A percentile compares a stretch with the other conserved stretches of the same genome.
Conservation (phyloP, 805 yeast species). For the Nakazawaea ernobii region DNA sequence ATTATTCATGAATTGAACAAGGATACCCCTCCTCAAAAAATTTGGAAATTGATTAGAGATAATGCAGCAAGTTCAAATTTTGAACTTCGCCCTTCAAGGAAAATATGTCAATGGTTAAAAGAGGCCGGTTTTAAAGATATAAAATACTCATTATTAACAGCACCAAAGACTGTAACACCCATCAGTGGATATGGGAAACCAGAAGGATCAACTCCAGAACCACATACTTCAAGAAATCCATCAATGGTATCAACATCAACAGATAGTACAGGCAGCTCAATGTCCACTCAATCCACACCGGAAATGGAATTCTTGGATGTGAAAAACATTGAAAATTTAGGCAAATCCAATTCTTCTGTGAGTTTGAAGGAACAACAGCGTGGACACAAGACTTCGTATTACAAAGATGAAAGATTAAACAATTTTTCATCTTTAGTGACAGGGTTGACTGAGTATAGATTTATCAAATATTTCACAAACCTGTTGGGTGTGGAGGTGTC, state of each 20-base stretch:
- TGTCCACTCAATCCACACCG: neutral
- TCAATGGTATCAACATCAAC: neutral
- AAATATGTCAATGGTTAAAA: neutral
- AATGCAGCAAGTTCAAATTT: neutral
- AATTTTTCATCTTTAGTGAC: conserved; percentile 6
- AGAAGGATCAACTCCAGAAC: neutral
- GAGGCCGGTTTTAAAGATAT: conserved; percentile 7
- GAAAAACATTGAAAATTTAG: neutral
- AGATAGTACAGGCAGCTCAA: neutral
- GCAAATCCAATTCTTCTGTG: neutral
- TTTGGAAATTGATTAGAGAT: neutral
- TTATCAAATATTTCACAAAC: conserved; percentile 2
- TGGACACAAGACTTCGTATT: neutral
- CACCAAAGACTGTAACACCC: conserved; percentile 8
- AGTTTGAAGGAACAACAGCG: neutral
- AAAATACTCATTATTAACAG: conserved; percentile 7
- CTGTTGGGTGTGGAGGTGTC: neutral
- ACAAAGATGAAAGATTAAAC: conserved; percentile 9
- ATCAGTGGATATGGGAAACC: neutral
- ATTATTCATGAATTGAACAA: neutral
- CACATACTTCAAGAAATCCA: neutral
- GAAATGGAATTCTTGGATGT: neutral
- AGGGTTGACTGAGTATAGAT: conserved; percentile 1
- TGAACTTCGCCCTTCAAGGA: conserved; percentile 2
- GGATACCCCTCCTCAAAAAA: neutral